phyloP scores from a whole-genome alignment of 2,329 filamentous ascomycete genomes.

The Paecilomyces sp. region DNA sequence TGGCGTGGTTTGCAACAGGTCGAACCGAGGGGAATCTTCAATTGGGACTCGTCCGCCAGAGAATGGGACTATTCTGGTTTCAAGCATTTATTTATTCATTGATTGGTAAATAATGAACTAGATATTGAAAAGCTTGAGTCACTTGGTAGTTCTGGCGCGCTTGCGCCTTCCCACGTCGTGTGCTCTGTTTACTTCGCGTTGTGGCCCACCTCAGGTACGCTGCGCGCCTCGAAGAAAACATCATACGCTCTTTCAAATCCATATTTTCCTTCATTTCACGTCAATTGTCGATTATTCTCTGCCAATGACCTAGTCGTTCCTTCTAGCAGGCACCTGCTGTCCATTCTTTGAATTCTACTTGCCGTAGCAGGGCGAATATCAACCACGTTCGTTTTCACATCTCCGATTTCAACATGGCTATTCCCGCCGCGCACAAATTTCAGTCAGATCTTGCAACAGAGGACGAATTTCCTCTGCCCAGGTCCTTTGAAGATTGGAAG shows the following conservation, averaged over 20 bases:
- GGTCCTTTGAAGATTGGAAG: constrained; percentile 25
- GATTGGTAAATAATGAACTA: background rate
- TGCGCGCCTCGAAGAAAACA: background rate
- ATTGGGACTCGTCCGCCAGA: background rate
- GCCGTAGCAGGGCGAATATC: background rate
- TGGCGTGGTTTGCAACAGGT: background rate
- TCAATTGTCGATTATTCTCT: background rate
- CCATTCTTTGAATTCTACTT: background rate
- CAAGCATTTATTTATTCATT: background rate
- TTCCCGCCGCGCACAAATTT: background rate
- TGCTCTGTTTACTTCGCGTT: background rate
- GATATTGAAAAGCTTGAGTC: background rate
- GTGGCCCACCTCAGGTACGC: background rate
- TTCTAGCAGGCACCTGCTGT: background rate
- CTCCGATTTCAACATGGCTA: background rate
- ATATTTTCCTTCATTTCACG: background rate
- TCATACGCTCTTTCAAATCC: background rate
- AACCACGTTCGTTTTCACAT: background rate
- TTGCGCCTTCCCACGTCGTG: background rate
- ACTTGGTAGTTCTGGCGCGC: background rate
- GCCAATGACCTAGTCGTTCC: background rate
- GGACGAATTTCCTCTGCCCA: background rate
- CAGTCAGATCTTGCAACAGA: background rate
- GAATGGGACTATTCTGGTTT: no score
- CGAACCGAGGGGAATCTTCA: background rate